These are phyloP conservation scores for Cardiospermum halicacabum DNA, from an alignment of 345 rosid genomes.

Conservation along the genomic window DNA sequence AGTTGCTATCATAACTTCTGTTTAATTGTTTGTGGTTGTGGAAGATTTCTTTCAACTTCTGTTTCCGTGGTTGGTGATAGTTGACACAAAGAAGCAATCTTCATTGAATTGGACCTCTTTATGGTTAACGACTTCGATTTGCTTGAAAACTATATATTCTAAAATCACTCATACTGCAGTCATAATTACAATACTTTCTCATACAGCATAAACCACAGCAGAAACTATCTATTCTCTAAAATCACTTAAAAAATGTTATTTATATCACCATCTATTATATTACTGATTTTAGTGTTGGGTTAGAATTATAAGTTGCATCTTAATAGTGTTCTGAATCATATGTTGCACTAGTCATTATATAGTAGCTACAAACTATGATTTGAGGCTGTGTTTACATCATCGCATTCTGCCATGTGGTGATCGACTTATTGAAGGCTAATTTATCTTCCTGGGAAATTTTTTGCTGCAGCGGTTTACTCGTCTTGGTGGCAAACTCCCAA, in stretches of 20 bases:
- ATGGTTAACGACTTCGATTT: not conserved
- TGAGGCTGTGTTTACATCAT: not conserved
- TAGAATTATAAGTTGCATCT: not conserved
- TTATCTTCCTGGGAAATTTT: slow-evolving; percentile 5
- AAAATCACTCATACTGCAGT: not conserved
- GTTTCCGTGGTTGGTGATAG: not conserved
- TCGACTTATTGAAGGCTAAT: slow-evolving; percentile 5
- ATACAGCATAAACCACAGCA: too few relatives aligned
- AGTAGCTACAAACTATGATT: not conserved
- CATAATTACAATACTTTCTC: not conserved
- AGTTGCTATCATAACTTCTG: too few relatives aligned
- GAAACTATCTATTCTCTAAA: too few relatives aligned
- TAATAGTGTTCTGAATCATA: not conserved
- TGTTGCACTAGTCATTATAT: not conserved
- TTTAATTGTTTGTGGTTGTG: not conserved
- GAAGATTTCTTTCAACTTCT: not conserved
- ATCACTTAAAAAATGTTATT: slow-evolving; percentile 6
- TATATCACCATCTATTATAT: not conserved
- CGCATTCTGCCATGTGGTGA: not conserved
- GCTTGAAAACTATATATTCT: not conserved
- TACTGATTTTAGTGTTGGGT: not conserved
- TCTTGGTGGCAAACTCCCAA: slow-evolving; percentile 96
- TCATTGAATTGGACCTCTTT: not conserved
- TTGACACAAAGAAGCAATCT: not conserved
- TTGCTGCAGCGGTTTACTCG: slow-evolving; percentile 88